phyloP scores from a whole-genome alignment of 805 yeast species.

The Barnettozyma pratensis region DNA sequence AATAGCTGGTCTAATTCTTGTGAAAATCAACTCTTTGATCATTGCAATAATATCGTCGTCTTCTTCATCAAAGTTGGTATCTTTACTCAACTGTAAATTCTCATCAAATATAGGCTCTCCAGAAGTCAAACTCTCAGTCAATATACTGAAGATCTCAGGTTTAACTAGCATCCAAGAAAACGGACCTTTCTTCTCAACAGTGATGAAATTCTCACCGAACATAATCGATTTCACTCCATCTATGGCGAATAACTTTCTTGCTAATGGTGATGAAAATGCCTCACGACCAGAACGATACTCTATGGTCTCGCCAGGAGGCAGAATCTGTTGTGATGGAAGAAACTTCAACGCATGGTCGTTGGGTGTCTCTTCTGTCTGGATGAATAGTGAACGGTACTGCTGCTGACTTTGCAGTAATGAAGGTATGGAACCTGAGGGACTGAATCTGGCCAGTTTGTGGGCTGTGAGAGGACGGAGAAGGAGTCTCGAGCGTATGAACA shows the following conservation, averaged over 20 bases:
- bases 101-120: conserved; percentile 49
- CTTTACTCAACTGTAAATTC: conserved; percentile 24
- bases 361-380: conserved; percentile 83
- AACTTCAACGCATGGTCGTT: conserved; percentile 84
- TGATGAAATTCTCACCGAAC: conserved; percentile 81
- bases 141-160: conserved; percentile 51
- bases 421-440: background rate
- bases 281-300: conserved; percentile 76
- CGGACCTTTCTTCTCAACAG: conserved; percentile 57
- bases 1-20: conserved; percentile 67
- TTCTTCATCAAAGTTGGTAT: conserved; percentile 45
- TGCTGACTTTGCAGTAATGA: background rate
- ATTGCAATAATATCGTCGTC: conserved; percentile 63
- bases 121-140: conserved; percentile 28
- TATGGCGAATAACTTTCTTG: conserved; percentile 64
- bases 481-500: background rate
- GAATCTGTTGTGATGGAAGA: conserved; percentile 65
- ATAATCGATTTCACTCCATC: conserved; percentile 75
- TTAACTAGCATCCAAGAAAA: conserved; percentile 55
- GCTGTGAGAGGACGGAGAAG: conserved; percentile 1
- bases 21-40: conserved; percentile 65
- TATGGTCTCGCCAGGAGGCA: conserved; percentile 59
- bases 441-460: background rate
- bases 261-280: conserved; percentile 71
- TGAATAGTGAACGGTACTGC: conserved; percentile 39